phyloP scores from a whole-genome alignment of 169 alveolate species.

The Plasmodium fragile region DNA sequence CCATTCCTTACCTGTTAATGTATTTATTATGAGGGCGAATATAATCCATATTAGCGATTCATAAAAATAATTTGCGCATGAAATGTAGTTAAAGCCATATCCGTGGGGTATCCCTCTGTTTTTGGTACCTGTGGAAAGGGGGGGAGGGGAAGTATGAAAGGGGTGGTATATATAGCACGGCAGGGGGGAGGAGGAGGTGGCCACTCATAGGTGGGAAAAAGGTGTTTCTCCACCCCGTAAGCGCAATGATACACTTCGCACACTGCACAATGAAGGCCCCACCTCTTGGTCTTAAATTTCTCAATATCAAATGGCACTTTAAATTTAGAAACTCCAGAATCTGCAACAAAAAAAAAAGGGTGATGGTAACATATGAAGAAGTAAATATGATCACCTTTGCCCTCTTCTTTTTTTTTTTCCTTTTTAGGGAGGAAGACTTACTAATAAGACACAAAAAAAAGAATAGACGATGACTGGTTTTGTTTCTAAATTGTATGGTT shows the following conservation, averaged over 20 bases:
- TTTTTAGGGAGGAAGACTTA: neutral
- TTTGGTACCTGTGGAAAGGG: constrained; percentile 88
- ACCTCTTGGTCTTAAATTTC: constrained; percentile 93
- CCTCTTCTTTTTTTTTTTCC: neutral
- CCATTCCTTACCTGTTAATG: constrained; percentile 82
- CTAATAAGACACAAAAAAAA: constrained; percentile 81
- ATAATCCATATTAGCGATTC: constrained; percentile 96
- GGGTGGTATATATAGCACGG: neutral
- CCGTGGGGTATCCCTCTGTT: constrained; percentile 96
- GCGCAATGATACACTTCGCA: neutral
- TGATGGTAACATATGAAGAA: neutral
- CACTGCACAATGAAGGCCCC: neutral
- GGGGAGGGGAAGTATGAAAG: neutral
- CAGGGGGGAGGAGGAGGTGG: neutral
- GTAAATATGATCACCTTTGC: neutral
- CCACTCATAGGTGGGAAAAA: neutral
- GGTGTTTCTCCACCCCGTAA: neutral
- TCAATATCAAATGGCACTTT: constrained; percentile 94
- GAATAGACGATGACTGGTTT: constrained; percentile 75
- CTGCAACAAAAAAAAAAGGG: constrained; percentile 4
- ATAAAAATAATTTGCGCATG: constrained; percentile 99
- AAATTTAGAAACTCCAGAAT: constrained; percentile 94
- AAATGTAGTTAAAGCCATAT: constrained; percentile 96
- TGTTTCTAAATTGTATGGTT: constrained; percentile 80
- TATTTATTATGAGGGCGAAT: constrained; percentile 89